These are phyloP conservation scores for Boletellus sp. DNA, from an alignment of 768 basidiomycete species.

Conservation along the genomic window DNA sequence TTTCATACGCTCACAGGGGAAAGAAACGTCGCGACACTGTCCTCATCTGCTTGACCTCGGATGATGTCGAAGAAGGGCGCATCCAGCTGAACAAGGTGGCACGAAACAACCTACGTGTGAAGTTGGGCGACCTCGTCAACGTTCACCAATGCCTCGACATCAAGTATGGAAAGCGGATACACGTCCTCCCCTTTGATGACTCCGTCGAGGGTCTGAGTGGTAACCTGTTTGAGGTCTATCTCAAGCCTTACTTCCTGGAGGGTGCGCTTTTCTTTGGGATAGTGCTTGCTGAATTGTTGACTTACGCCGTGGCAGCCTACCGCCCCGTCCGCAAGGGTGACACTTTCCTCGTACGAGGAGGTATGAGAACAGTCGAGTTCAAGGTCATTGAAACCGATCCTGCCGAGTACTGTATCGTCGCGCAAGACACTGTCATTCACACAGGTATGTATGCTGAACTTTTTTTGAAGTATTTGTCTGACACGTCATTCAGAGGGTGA, in stretches of 20 bases:
- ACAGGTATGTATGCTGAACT: slow-evolving; percentile 47
- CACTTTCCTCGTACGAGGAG: slow-evolving; percentile 98
- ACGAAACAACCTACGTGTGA: slow-evolving; percentile 97
- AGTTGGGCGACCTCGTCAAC: slow-evolving; percentile 93
- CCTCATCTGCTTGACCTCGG: slow-evolving; percentile 91
- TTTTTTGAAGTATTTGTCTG: background rate
- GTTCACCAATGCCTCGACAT: slow-evolving; percentile 96
- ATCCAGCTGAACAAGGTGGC: slow-evolving; percentile 99
- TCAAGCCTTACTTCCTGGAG: slow-evolving; percentile 99
- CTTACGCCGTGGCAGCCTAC: slow-evolving; percentile 53
- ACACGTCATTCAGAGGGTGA: slow-evolving; percentile 72
- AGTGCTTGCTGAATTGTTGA: background rate
- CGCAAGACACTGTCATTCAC: slow-evolving; percentile 97
- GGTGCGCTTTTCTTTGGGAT: slow-evolving; percentile 40
- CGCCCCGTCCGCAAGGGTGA: slow-evolving; percentile 96
- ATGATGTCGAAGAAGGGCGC: slow-evolving; percentile 96
- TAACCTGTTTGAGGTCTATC: slow-evolving; percentile 97
- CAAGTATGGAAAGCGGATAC: slow-evolving; percentile 98
- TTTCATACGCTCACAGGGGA: slow-evolving; percentile 49
- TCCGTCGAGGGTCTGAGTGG: slow-evolving; percentile 97
- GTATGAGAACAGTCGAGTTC: slow-evolving; percentile 98
- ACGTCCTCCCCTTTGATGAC: slow-evolving; percentile 96
- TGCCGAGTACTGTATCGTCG: slow-evolving; percentile 96
- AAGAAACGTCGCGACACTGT: slow-evolving; percentile 98
- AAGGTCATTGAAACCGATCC: slow-evolving; percentile 99